These are phyloP conservation scores for Leccinum sublutescens DNA, from an alignment of 768 basidiomycete genomes.

Conservation along the genomic window DNA sequence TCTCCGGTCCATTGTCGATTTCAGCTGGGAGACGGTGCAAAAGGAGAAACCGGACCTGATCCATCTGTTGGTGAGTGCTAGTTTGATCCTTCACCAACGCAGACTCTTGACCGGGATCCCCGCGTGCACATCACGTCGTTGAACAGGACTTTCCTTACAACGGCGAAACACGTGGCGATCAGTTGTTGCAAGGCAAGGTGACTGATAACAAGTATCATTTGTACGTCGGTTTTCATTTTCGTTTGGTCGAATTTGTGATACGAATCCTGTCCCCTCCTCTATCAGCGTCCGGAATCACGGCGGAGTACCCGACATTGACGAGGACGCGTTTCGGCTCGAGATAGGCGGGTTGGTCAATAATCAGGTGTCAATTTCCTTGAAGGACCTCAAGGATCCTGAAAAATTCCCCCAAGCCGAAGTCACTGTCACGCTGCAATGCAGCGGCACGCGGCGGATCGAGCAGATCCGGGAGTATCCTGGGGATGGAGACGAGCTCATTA, in stretches of 20 bases:
- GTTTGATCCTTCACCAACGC: background rate
- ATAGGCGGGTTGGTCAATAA: slow-evolving; percentile 51
- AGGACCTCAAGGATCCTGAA: slow-evolving; percentile 45
- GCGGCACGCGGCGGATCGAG: slow-evolving; percentile 51
- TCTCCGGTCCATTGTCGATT: slow-evolving; percentile 43
- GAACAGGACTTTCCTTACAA: slow-evolving; percentile 51
- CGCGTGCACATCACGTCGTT: background rate
- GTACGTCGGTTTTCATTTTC: slow-evolving; percentile 30
- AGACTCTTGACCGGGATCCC: background rate
- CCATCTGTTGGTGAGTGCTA: slow-evolving; percentile 37
- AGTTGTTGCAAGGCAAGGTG: slow-evolving; percentile 44
- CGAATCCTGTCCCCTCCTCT: background rate
- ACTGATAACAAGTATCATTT: slow-evolving; percentile 51
- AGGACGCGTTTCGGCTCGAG: slow-evolving; percentile 46
- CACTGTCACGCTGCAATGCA: slow-evolving; percentile 55
- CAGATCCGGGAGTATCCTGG: slow-evolving; percentile 53
- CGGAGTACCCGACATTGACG: slow-evolving; percentile 49
- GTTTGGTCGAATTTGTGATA: background rate
- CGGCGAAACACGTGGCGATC: slow-evolving; percentile 46
- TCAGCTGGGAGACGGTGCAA: slow-evolving; percentile 49
- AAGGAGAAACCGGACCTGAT: slow-evolving; percentile 51
- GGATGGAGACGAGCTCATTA: slow-evolving; percentile 53
- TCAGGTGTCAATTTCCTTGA: slow-evolving; percentile 42
- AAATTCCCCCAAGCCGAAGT: slow-evolving; percentile 39
- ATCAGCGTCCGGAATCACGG: slow-evolving; percentile 53